A percentile compares a stretch with the other conserved stretches of the same genome.
These are phyloP conservation scores for Aureobasidium sp. DNA, from an alignment of 2,329 filamentous ascomycete genomes.

Conservation along the genomic window DNA sequence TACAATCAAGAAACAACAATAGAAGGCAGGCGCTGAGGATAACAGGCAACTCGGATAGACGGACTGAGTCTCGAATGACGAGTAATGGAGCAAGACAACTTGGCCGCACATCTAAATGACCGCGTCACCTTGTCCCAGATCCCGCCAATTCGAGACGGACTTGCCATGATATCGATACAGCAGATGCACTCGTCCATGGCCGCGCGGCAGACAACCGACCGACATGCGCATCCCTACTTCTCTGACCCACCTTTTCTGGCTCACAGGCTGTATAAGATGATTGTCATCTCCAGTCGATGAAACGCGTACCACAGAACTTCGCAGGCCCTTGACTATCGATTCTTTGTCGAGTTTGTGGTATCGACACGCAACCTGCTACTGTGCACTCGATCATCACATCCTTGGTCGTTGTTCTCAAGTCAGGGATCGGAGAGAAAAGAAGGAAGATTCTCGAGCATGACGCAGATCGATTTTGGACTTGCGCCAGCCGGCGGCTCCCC, in stretches of 20 bases:
- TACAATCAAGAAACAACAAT: background rate
- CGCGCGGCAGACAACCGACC: conserved; percentile 20
- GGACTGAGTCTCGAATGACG: background rate
- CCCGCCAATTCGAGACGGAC: conserved; percentile 3
- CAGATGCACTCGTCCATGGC: conserved; percentile 5
- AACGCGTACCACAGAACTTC: background rate
- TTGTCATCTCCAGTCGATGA: conserved; percentile 19
- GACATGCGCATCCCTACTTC: conserved; percentile 14
- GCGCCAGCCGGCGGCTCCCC: background rate
- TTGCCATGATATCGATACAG: conserved; percentile 7
- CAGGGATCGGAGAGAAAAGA: background rate
- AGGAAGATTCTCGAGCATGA: background rate
- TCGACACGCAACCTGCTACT: background rate
- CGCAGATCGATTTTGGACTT: conserved; percentile 4
- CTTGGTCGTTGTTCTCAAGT: background rate
- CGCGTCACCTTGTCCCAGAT: conserved; percentile 14
- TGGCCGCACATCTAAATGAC: conserved; percentile 17
- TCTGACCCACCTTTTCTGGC: conserved; percentile 10
- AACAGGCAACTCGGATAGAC: background rate
- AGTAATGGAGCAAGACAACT: conserved; percentile 14
- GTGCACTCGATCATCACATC: background rate
- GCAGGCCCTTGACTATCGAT: background rate
- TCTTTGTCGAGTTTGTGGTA: background rate
- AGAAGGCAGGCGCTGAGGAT: conserved; percentile 14
- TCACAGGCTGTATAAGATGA: conserved; percentile 3